Evolutionary conservation across 768 basidiomycete genomes (phyloP).

Genomic region (Suillus cothurnatus): DNA sequence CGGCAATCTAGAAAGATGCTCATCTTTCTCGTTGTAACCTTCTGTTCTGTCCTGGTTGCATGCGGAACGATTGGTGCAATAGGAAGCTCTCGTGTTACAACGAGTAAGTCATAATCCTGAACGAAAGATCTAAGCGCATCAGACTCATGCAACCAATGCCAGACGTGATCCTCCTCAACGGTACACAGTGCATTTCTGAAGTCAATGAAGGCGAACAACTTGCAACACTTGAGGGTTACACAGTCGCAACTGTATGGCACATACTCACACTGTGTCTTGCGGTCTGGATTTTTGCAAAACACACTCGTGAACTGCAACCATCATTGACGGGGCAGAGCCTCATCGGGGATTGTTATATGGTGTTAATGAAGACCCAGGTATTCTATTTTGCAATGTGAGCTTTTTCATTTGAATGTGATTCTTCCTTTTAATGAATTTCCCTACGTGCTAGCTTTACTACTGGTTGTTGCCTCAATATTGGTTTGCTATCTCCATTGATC

Average conservation of each 20-base stretch:
- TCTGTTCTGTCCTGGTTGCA: background rate
- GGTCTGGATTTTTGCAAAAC: background rate
- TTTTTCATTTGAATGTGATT: background rate
- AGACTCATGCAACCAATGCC: background rate
- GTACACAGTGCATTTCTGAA: background rate
- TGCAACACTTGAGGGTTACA: background rate
- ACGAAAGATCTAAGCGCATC: background rate
- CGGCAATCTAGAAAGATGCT: background rate
- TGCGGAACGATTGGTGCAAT: background rate
- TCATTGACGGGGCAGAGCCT: background rate
- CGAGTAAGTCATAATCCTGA: background rate
- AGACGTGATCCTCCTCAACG: background rate
- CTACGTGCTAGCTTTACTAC: background rate
- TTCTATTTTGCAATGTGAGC: background rate
- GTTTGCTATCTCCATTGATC: background rate
- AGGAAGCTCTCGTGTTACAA: background rate
- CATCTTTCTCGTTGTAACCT: background rate
- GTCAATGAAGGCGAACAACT: background rate
- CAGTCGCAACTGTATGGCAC: background rate
- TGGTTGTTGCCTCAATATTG: background rate
- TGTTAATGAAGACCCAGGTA: background rate
- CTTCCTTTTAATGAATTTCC: background rate
- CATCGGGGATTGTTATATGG: background rate
- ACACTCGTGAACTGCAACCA: background rate
- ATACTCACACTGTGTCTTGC: background rate